Conservation (phyloP, 192 early-diverging fungal species). For the Coemansia sp. region DNA sequence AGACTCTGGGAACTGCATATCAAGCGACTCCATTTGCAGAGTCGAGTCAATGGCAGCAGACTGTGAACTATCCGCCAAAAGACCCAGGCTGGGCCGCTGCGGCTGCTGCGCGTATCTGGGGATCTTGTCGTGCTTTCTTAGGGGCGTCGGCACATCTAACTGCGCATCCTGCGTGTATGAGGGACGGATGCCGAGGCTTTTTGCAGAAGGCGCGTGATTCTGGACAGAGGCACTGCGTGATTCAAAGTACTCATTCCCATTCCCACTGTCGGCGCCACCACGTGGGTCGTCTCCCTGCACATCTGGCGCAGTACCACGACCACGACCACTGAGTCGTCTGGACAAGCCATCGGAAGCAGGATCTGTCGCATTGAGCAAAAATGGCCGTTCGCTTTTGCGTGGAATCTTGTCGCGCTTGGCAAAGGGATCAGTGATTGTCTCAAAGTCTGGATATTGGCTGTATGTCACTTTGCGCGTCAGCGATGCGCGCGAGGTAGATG, state of each 20-base stretch:
- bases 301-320: conserved; percentile 5
- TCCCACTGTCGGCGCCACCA: conserved; percentile 6
- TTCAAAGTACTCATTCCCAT: not conserved
- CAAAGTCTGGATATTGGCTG: conserved; percentile 54
- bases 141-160: conserved; percentile 17
- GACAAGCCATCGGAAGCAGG: not conserved
- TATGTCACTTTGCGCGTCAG: conserved; percentile 36
- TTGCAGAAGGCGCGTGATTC: not conserved
- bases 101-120: conserved; percentile 17
- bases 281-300: not conserved
- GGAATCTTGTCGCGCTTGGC: conserved; percentile 56
- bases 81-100: not conserved
- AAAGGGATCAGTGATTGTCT: conserved; percentile 50
- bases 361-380: conserved; percentile 1
- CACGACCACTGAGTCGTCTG: not conserved
- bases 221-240: conserved; percentile 8
- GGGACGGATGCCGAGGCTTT: not conserved
- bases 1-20: conserved; percentile 17
- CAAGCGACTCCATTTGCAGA: conserved; percentile 34
- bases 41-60: conserved; percentile 1
- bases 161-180: not conserved
- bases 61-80: not conserved
- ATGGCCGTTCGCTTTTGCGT: conserved; percentile 27
- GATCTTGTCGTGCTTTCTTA: conserved; percentile 36
- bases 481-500: conserved; percentile 35